These are phyloP conservation scores for Guyanaporus albipodus DNA, from an alignment of 768 basidiomycete species.

Conservation along the genomic window DNA sequence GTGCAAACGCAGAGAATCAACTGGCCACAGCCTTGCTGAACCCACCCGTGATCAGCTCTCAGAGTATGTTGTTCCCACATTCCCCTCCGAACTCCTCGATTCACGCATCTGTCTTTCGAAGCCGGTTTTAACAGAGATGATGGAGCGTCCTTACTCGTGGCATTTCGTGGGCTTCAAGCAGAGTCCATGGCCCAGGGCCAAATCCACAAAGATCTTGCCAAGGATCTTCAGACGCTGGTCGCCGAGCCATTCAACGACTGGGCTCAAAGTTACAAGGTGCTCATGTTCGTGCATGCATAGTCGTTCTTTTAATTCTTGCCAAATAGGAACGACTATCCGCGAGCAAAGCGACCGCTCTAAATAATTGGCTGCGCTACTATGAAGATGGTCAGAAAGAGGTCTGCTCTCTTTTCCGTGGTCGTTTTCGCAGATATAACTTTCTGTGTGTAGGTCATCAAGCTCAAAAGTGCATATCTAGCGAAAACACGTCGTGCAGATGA, in stretches of 20 bases:
- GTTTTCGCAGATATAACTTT: conserved; percentile 1
- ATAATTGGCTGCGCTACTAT: conserved; percentile 66
- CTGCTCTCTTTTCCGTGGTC: conserved; percentile 7
- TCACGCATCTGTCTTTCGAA: conserved; percentile 33
- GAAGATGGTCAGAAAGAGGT: conserved; percentile 68
- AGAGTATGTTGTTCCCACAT: conserved; percentile 38
- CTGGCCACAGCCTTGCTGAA: conserved; percentile 56
- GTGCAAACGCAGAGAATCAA: conserved; percentile 64
- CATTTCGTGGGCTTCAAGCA: conserved; percentile 75
- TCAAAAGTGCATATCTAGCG: conserved; percentile 71
- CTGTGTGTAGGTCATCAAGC: conserved; percentile 45
- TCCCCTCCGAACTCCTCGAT: neutral
- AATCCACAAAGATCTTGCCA: conserved; percentile 65
- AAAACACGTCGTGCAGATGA: conserved; percentile 87
- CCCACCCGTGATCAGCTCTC: conserved; percentile 45
- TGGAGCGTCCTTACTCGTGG: conserved; percentile 75
- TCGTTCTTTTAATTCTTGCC: conserved; percentile 14
- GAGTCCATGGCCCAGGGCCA: conserved; percentile 73
- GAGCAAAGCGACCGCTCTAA: conserved; percentile 54
- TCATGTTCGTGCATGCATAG: conserved; percentile 1
- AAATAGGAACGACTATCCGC: conserved; percentile 58
- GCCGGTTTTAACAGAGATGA: conserved; percentile 76
- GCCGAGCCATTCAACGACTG: conserved; percentile 78
- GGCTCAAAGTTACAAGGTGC: conserved; percentile 71
- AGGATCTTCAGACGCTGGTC: conserved; percentile 71